Evolutionary conservation across 2,329 filamentous ascomycete genomes (phyloP), one percentile per base, ranked within the genome.

Genomic region (Fusarium anthophilum): DNA sequence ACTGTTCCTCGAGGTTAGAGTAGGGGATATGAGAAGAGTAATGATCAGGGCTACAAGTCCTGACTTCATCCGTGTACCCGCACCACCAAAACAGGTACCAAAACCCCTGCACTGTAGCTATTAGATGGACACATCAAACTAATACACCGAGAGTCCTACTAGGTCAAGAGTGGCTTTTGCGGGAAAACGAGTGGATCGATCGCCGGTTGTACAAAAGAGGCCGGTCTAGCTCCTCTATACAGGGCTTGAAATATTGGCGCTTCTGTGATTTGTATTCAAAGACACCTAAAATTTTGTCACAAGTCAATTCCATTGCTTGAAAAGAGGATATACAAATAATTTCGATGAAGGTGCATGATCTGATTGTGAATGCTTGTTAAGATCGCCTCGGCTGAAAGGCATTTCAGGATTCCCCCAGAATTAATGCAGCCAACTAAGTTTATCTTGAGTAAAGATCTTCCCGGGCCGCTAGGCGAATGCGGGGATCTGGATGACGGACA

Each of bases 391-490:
- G 56, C 24, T n/a, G 32, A 51, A 51, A 14, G 56, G 56, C 56
- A 58, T 30, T 47, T 51, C n/a, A 51, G 43, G 43, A 35, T 38
- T 58, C 56, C 51, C 35, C 61, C 35, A 47, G 35, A 43, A 59
- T 67, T 51, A 69, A 55, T 59, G 26, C 50, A 73, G 39, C 53
- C 22, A 62, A 37, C 24, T 35, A 65, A 44, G 43, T 32, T 57
- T 53, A 70, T 73, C 70, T 62, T 54, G 35, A 69, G 47, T 38
- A 59, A 60, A 69, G 70, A 73, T 72, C 69, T 35, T 45, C 69
- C 30, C 56, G 50, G 65, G 48, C 64, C 64, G 63, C 57, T 48
- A 58, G 63, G 54, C 56, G 41, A 63, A 47, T 66, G 64, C 54
- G 64, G 70, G 58, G 69, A 51, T 58, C n/a, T 53, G 64, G 38